Evolutionary conservation across 768 basidiomycete species (phyloP), one percentile per base, ranked within the genome.

Genomic region (Gloeopeniophorella convolvens): DNA sequence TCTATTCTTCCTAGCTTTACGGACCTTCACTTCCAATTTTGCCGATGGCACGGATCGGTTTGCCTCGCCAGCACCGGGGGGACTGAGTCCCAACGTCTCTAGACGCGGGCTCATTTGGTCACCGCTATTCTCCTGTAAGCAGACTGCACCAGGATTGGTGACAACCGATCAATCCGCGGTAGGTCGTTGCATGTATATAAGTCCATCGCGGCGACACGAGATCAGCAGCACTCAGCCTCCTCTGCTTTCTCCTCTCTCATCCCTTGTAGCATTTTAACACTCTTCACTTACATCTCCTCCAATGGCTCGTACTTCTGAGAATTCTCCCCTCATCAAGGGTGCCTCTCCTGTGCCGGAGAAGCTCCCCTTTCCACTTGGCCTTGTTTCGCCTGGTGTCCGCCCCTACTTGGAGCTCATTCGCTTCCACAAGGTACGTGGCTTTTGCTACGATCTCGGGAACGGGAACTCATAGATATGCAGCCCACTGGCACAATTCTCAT

Each of bases 341-440:
- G 31, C 42, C 21, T 23, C 39, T 41, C 48, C 46, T 13, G 26
- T 26, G 20, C 27, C 53, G 11, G 46, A 55, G 45, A 57, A 57
- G 16, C 56, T 57, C 24, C 33, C 56, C 12, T 57, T 57, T 45
- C 56, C 56, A 16, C 56, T 57, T 16, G 53, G 56, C 39, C 48
- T 39, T 26, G 54, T 57, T 24, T 54, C 56, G 3, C 48, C 47
- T 7, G 56, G 41, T 4, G 54, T 57, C 16, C 56, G 56, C 27
- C 56, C 56, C 1, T 58, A 58, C 32, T 36, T 58, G 27, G 54
- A 58, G 43, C 57, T 58, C 24, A 58, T 56, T 36, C 46, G 54
- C 13, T 55, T 55, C 37, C 54, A 55, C 20, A 55, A 55, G 37
- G 48, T 54, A 30, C 3, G 42, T 21, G 18, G 16, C 20, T 11